Base-by-base conservation (phyloP, 768 basidiomycete species). In the Mycena filopes region DNA sequence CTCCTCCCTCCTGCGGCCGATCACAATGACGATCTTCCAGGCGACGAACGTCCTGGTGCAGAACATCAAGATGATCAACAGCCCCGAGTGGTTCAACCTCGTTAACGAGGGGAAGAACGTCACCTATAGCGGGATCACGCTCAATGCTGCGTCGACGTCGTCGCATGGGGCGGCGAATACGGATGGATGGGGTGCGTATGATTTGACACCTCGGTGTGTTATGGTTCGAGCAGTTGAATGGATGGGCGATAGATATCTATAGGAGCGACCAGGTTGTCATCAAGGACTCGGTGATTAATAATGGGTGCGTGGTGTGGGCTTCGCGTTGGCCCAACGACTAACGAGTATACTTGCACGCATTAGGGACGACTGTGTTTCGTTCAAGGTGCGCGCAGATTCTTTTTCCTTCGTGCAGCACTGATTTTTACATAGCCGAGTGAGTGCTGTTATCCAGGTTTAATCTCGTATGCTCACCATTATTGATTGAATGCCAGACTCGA, bases 281-380 rank as follows among this genome's bases (percentile, higher is more conserved):
- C 53, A 68, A 74, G 54, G 81, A 87, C 66, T 86, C 84, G 2
- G 76, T 80, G 40, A 84, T 87, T 20, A 41, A 42, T 12, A 55
- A 55, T 23, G 51, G 51, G 36, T 36, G 36, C 10, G 4, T 2
- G 11, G 11, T 36, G 10, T 36, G n/a, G n/a, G n/a, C n/a, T n/a
- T n/a, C n/a, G n/a, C n/a, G n/a, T n/a, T n/a, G n/a, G n/a, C n/a
- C n/a, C n/a, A n/a, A n/a, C n/a, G n/a, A 36, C 36, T 36, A 36
- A 36, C 36, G 10, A 10, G 10, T 55, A 81, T n/a, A n/a, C n/a
- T n/a, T n/a, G n/a, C n/a, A n/a, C n/a, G 80, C 48, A 87, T 86
- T 55, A 84, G 82, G 2, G 86, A 88, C 61, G 87, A 87, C 68
- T 88, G 86, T 69, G 88, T 91, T 18, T 81, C 84, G 3, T 85